Percentiles rank a stretch among this genome's conserved stretches.
These are phyloP conservation scores for Phytophthora pseudosyringae DNA, from an alignment of 352 stramenopile species.

Conservation along the genomic window DNA sequence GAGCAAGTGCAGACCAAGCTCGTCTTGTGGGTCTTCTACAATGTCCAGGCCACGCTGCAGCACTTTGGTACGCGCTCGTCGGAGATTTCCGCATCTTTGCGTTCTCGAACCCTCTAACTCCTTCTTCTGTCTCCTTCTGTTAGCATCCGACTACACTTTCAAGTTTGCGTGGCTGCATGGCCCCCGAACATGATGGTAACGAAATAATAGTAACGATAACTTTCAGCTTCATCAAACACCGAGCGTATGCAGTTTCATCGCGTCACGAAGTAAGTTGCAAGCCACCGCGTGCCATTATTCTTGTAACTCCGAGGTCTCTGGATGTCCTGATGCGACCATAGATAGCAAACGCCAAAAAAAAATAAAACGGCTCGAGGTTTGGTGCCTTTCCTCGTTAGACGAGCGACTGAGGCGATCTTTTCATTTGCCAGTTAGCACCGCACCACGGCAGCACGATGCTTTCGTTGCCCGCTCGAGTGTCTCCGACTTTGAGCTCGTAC, in stretches of 20 bases:
- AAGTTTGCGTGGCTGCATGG: slow-evolving; percentile 35
- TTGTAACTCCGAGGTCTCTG: not conserved
- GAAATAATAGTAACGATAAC: too few relatives aligned
- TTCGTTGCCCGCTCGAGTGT: not conserved
- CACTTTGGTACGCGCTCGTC: slow-evolving; percentile 32
- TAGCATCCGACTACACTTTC: slow-evolving; percentile 41
- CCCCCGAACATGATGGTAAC: slow-evolving; percentile 6
- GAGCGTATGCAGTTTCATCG: too few relatives aligned
- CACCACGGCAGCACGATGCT: not conserved
- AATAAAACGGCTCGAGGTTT: slow-evolving; percentile 3
- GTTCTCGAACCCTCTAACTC: not conserved
- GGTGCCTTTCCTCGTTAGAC: not conserved
- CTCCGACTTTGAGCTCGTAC: not conserved
- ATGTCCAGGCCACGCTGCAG: slow-evolving; percentile 33
- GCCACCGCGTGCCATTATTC: too few relatives aligned
- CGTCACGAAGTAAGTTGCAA: too few relatives aligned
- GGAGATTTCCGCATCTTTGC: not conserved
- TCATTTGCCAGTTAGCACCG: not conserved
- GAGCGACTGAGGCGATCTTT: not conserved
- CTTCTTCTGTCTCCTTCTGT: not conserved
- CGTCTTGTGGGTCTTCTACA: slow-evolving; percentile 50
- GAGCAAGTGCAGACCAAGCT: slow-evolving; percentile 45
- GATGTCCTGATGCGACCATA: slow-evolving; percentile 12
- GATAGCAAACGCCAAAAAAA: slow-evolving; percentile 10
- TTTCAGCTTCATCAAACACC: too few relatives aligned